Percentiles rank a stretch among this genome's conserved stretches.
phyloP scores from a whole-genome alignment of 2,329 filamentous ascomycete genomes.

The Pseudogymnoascus sp. region DNA sequence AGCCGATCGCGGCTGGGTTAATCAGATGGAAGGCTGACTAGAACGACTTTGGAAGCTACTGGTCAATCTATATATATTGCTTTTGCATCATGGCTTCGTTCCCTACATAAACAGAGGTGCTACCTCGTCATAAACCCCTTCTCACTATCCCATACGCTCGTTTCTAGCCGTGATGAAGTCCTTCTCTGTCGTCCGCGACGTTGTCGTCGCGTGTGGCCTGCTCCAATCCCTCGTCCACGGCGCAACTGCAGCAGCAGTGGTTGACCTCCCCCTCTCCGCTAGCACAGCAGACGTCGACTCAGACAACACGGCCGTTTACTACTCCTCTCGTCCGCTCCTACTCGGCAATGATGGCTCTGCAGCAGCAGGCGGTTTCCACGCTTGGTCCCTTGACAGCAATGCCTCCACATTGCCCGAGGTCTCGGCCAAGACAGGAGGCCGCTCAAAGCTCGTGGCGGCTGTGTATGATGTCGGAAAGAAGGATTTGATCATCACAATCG shows the following conservation, averaged over 20 bases:
- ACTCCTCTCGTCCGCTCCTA: conserved; percentile 32
- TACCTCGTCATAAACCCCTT: not conserved
- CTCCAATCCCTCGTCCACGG: not conserved
- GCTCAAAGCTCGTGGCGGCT: conserved; percentile 23
- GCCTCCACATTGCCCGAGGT: conserved; percentile 24
- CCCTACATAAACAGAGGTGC: not conserved
- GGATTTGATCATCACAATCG: conserved; percentile 23
- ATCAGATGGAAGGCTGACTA: not conserved
- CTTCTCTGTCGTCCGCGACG: not conserved
- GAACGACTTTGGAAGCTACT: not conserved
- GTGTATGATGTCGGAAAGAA: not conserved
- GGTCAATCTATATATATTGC: not conserved
- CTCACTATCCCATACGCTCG: not conserved
- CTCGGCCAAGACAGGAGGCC: conserved; percentile 40
- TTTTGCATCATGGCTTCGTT: not conserved
- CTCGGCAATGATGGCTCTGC: conserved; percentile 41
- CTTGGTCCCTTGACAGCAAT: conserved; percentile 30
- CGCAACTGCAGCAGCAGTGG: not conserved
- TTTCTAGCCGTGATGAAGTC: not conserved
- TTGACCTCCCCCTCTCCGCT: conserved; percentile 28
- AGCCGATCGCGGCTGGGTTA: not conserved
- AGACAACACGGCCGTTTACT: conserved; percentile 36
- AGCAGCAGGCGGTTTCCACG: conserved; percentile 36
- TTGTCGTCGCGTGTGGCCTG: not conserved
- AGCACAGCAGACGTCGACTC: conserved; percentile 34